A percentile compares a stretch with the other conserved stretches of the same genome.
Conservation (phyloP, 2,329 filamentous ascomycete genomes). For the Fusarium falciforme region DNA sequence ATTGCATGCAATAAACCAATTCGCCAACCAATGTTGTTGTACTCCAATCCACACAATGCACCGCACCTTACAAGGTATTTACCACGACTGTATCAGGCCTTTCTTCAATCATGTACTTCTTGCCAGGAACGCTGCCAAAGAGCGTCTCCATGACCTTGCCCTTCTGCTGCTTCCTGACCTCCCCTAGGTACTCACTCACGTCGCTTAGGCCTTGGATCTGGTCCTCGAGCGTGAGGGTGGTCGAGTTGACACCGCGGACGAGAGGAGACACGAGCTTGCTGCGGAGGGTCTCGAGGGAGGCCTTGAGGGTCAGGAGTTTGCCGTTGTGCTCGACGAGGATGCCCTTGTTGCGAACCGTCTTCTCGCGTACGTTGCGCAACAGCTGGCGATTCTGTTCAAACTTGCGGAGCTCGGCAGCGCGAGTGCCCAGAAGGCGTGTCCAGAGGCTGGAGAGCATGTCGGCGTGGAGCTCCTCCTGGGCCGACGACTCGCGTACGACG, state of each 20-base stretch:
- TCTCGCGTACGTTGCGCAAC: slow-evolving; percentile 80
- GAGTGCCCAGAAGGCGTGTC: slow-evolving; percentile 84
- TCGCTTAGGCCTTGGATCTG: slow-evolving; percentile 87
- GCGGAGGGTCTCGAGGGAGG: slow-evolving; percentile 85
- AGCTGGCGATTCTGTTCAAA: slow-evolving; percentile 91
- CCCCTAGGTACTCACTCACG: slow-evolving; percentile 81
- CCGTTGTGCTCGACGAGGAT: slow-evolving; percentile 89
- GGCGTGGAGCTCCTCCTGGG: slow-evolving; percentile 82
- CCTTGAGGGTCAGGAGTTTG: slow-evolving; percentile 84
- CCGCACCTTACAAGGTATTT: slow-evolving; percentile 20
- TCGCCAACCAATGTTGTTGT: not conserved
- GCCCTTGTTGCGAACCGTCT: slow-evolving; percentile 88
- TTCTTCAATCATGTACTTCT: slow-evolving; percentile 49
- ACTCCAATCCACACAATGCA: not conserved
- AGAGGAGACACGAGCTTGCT: slow-evolving; percentile 87
- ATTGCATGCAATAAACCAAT: not conserved
- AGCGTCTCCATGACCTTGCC: slow-evolving; percentile 84
- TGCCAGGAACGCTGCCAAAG: slow-evolving; percentile 65
- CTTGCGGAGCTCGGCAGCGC: slow-evolving; percentile 81
- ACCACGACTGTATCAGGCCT: slow-evolving; percentile 33
- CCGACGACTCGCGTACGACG: slow-evolving; percentile 84
- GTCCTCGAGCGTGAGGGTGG: slow-evolving; percentile 80
- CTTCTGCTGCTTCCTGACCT: slow-evolving; percentile 82
- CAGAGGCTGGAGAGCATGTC: slow-evolving; percentile 88
- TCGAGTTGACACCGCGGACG: slow-evolving; percentile 75